These are phyloP conservation scores for Butyriboletus loyo DNA, from an alignment of 768 basidiomycete genomes.

Conservation along the genomic window DNA sequence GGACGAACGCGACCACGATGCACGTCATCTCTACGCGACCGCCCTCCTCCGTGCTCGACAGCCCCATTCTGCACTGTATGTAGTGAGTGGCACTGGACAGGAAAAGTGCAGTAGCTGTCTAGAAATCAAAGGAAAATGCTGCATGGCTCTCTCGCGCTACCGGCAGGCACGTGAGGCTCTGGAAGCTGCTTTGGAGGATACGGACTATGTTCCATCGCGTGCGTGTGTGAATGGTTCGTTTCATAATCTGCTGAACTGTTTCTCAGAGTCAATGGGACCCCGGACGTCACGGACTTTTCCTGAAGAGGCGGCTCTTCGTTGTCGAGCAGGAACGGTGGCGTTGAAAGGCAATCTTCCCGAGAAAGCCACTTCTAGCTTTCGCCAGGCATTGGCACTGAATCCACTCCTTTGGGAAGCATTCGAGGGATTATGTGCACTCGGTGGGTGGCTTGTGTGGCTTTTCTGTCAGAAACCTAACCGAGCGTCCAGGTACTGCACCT, in stretches of 20 bases:
- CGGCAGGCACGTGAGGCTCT: conserved; percentile 74
- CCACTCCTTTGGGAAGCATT: conserved; percentile 92
- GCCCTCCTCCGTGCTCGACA: conserved; percentile 68
- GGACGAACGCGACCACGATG: conserved; percentile 70
- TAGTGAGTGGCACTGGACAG: conserved; percentile 63
- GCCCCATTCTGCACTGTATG: conserved; percentile 68
- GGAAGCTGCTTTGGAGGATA: conserved; percentile 56
- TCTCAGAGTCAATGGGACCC: conserved; percentile 52
- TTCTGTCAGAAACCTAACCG: conserved; percentile 11
- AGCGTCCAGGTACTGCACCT: conserved; percentile 56
- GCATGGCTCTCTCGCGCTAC: conserved; percentile 66
- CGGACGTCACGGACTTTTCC: conserved; percentile 60
- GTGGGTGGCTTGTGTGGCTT: conserved; percentile 39
- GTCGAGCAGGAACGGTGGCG: conserved; percentile 74
- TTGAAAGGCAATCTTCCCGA: conserved; percentile 76
- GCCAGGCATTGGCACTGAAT: conserved; percentile 65
- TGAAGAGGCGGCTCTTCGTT: conserved; percentile 69
- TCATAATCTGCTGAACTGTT: conserved; percentile 12
- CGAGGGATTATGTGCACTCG: conserved; percentile 79
- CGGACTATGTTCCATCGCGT: conserved; percentile 56
- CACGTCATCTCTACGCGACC: conserved; percentile 81
- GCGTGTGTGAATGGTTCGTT: conserved; percentile 28
- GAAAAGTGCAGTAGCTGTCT: conserved; percentile 70
- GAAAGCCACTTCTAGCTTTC: conserved; percentile 68
- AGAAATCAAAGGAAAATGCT: conserved; percentile 78